Base-by-base conservation (phyloP, 345 rosid genomes). In the Hirschfeldia incana region DNA sequence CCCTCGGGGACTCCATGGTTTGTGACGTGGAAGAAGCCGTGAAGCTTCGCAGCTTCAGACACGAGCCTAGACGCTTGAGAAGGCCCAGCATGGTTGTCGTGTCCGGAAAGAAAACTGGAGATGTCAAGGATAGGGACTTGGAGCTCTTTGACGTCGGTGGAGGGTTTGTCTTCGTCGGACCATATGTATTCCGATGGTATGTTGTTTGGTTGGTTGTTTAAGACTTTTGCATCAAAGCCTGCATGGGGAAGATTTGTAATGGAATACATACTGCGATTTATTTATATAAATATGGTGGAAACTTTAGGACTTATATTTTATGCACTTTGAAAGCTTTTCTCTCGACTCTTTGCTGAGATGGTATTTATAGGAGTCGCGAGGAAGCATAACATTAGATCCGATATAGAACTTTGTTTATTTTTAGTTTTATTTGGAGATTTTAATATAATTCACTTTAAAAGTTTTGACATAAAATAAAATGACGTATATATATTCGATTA, bases 1-100 rank as follows among this genome's bases (percentile, higher is more conserved):
- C 33, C 15, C 15, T 59, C 64, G 33, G 27, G n/a, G n/a, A 59
- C 64, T 11, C 64, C 64, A 2, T 59, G 64, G 33, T 59, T 59
- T 59, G 64, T 59, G 64, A 59, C 64, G 33, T 27, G 64, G 64
- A 59, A 59, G 64, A 59, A 27, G 33, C 64, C 64, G 64, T 59
- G 64, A 59, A 27, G 33, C 64, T 59, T 59, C 2, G 33, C 64
- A 59, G 64, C 64, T 59, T 59, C 64, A n/a, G 33, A 59, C 33
- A 27, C 34, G 8, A 59, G 64, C 64, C 64, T 59, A 59, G 64
- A 4, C 30, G 64, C 64, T 59, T 59, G 33, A 59, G 33, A 27
- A 59, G 15, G n/a, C 33, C 33, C 7, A 1, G 10, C 64, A 59
- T 59, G 34, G 33, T 27, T 27, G 33, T 59, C 32, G 27, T 59